Conservation (phyloP, 805 yeast species). For the Wickerhamiella slavikovae region DNA sequence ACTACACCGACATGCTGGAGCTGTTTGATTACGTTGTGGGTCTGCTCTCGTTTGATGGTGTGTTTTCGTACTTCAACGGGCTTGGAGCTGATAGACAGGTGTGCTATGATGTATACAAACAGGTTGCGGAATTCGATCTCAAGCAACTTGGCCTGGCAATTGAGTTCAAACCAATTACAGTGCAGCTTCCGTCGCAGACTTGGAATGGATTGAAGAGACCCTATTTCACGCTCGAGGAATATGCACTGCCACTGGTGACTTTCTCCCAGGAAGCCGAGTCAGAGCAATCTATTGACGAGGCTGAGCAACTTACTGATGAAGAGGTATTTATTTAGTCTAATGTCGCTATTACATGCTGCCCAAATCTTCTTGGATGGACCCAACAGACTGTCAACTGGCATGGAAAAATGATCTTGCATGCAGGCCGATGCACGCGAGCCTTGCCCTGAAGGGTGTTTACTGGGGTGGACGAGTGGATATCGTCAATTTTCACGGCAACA, state of each 20-base stretch:
- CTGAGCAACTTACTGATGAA: no score
- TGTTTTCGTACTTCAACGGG: conserved; percentile 83
- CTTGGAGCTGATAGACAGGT: conserved; percentile 60
- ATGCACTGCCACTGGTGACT: conserved; percentile 15
- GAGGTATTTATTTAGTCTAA: no score
- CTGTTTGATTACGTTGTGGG: conserved; percentile 70
- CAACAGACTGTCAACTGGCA: no score
- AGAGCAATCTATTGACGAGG: no score
- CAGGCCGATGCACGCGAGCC: no score
- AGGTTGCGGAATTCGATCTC: conserved; percentile 62
- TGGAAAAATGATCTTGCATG: no score
- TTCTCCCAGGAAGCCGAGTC: conserved; percentile 3
- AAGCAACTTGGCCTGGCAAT: conserved; percentile 57
- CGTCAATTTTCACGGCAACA: no score
- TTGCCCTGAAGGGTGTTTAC: no score
- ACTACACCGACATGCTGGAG: conserved; percentile 72
- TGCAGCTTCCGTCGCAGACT: conserved; percentile 18
- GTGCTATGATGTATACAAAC: conserved; percentile 66
- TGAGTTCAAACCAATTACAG: conserved; percentile 22
- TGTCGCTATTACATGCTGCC: no score
- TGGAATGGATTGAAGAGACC: conserved; percentile 18
- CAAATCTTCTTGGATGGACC: no score
- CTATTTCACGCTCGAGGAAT: conserved; percentile 17
- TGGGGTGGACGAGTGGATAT: no score
- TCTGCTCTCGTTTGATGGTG: conserved; percentile 58